Evolutionary conservation across 345 rosid genomes (phyloP).

Genomic region (Tarenaya hassleriana): DNA sequence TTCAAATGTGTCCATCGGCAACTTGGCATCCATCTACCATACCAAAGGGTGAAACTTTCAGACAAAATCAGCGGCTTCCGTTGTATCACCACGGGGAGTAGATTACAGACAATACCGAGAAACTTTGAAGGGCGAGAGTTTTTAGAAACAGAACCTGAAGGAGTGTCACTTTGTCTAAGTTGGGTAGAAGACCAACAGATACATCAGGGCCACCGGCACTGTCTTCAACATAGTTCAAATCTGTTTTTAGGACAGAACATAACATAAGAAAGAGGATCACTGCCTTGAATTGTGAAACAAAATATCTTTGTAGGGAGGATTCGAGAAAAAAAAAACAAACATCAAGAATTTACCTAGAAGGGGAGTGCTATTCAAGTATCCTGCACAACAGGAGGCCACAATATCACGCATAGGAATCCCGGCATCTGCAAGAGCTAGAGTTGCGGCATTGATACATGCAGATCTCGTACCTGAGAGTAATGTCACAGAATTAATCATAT

Average conservation of each 20-base stretch:
- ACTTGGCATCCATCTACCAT: slow-evolving; percentile 84
- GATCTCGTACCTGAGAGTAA: slow-evolving; percentile 65
- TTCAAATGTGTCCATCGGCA: slow-evolving; percentile 68
- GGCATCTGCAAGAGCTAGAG: slow-evolving; percentile 94
- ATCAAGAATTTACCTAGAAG: slow-evolving; percentile 71
- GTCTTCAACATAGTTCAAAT: slow-evolving; percentile 86
- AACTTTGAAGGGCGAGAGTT: slow-evolving; percentile 6
- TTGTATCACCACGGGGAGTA: neutral
- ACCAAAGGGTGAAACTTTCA: neutral
- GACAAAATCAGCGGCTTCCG: neutral
- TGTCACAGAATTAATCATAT: too few species aligned
- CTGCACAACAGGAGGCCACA: slow-evolving; percentile 91
- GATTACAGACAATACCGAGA: too few species aligned
- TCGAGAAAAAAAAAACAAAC: neutral
- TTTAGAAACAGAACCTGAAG: slow-evolving; percentile 85
- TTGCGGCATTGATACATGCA: slow-evolving; percentile 97
- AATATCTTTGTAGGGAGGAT: neutral
- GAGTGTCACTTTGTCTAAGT: slow-evolving; percentile 87
- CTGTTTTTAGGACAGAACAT: slow-evolving; percentile 38
- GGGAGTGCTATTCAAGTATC: slow-evolving; percentile 80
- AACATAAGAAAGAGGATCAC: slow-evolving; percentile 1
- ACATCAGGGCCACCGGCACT: slow-evolving; percentile 98
- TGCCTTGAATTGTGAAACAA: too few species aligned
- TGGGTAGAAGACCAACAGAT: slow-evolving; percentile 77
- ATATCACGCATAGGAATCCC: slow-evolving; percentile 95